Base-by-base conservation (phyloP, 768 basidiomycete species). In the Naganishia onofrii region DNA sequence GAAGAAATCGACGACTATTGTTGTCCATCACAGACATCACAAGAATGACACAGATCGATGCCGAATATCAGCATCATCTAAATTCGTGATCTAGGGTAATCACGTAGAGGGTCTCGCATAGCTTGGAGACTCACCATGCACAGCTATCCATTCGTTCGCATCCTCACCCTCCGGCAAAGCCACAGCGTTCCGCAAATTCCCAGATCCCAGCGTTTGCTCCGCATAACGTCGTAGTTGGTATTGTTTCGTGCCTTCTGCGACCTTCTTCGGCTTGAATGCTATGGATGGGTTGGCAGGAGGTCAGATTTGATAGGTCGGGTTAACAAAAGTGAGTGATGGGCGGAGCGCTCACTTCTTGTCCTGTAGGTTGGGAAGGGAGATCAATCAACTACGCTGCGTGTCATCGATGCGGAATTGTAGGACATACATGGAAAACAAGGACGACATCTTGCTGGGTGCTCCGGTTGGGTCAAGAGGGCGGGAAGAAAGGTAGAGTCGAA, bases 131-230 rank as follows among this genome's bases (percentile, higher is more conserved):
- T 69, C 73, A 96, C 96, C 92, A 78, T 99, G 95, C 9, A 99
- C 95, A 15, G 96, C 96, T n/a, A 99, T 88, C 96, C 96, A 99
- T 82, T 99, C 96, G 74, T 94, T 95, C 75, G 88, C 81, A 80
- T 99, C 96, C 81, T 99, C 96, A 46, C 96, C 96, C 74, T 97
- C 96, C 0, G 96, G 96, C 23, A 98, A 85, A 72, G 90, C 88
- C 26, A 99, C 96, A 0, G 96, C 94, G 55, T 90, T 84, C 69
- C 94, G 85, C 71, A 99, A 83, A 83, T 98, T 98, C 8, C 96
- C 96, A 10, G 94, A 97, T 55, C 95, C 93, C 58, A 82, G 70
- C 0, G 81, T 82, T 54, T 79, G 78, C 60, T 82, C 80, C 46
- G 81, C 81, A 67, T 78, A 98, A 84, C 97, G 97, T 81, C 96